Evolutionary conservation across 805 yeast genomes (phyloP).

Genomic region (Saccharomyces eubayanus): DNA sequence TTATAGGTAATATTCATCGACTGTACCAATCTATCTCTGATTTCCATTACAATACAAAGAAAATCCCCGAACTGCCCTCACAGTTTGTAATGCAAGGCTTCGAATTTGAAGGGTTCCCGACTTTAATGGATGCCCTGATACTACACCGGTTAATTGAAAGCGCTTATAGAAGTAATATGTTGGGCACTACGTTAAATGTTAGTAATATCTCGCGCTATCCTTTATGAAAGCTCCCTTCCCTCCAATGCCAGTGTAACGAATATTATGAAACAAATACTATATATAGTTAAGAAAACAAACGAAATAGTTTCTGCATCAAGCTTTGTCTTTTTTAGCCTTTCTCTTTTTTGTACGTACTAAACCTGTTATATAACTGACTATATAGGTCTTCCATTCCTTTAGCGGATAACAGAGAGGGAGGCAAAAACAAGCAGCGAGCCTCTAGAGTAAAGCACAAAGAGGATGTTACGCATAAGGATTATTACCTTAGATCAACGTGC

Average conservation of each 20-base stretch:
- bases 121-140: constrained; percentile 23
- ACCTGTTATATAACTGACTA: background rate
- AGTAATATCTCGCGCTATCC: constrained; percentile 1
- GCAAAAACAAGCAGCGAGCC: background rate
- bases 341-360: background rate
- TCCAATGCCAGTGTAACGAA: constrained; percentile 6
- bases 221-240: no score
- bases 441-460: background rate
- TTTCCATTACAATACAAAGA: constrained; percentile 23
- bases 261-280: background rate
- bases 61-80: constrained; percentile 16
- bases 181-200: constrained; percentile 17
- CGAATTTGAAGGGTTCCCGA: constrained; percentile 27
- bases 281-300: background rate
- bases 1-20: constrained; percentile 26
- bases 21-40: constrained; percentile 28
- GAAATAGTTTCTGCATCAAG: background rate
- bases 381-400: background rate
- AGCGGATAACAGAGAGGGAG: background rate
- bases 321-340: background rate
- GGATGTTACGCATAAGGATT: background rate
- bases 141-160: constrained; percentile 21
- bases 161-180: constrained; percentile 21
- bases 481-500: background rate
- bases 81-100: constrained; percentile 23